Evolutionary conservation across 768 basidiomycete genomes (phyloP).

Genomic region (Calocybe indica): DNA sequence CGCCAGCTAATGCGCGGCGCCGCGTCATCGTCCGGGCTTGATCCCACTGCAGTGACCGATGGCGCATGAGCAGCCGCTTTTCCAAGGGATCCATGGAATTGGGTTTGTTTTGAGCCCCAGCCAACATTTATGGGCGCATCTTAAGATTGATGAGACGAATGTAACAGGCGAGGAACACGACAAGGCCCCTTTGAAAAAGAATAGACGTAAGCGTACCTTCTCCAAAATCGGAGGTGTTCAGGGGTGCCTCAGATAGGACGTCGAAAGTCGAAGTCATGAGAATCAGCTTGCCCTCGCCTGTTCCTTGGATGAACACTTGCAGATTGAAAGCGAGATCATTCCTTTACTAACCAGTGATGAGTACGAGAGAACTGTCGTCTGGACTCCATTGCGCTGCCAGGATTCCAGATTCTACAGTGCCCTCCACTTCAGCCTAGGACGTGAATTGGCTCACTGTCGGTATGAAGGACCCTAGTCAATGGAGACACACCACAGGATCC

Average conservation of each 20-base stretch:
- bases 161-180: constrained; percentile 3
- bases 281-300: constrained; percentile 75
- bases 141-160: constrained; percentile 19
- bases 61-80: constrained; percentile 71
- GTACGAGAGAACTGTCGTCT: constrained; percentile 80
- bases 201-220: constrained; percentile 46
- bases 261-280: constrained; percentile 89
- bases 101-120: constrained; percentile 96
- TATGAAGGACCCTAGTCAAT: too few species aligned
- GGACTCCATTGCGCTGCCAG: constrained; percentile 84
- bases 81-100: constrained; percentile 94
- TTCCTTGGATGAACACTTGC: neutral
- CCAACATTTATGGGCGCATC: constrained; percentile 93
- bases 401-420: constrained; percentile 82
- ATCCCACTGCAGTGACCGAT: constrained; percentile 31
- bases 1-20: constrained; percentile 84
- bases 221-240: constrained; percentile 77
- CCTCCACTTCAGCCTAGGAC: constrained; percentile 72
- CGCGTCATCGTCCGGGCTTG: constrained; percentile 66
- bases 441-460: too few species aligned
- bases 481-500: constrained; percentile 34
- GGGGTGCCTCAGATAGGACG: constrained; percentile 70
- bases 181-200: neutral
- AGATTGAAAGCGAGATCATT: neutral
- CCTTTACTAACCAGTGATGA: constrained; percentile 62